These are phyloP conservation scores for Scedosporium minutisporum DNA, from an alignment of 2,329 filamentous ascomycete genomes.

Conservation along the genomic window DNA sequence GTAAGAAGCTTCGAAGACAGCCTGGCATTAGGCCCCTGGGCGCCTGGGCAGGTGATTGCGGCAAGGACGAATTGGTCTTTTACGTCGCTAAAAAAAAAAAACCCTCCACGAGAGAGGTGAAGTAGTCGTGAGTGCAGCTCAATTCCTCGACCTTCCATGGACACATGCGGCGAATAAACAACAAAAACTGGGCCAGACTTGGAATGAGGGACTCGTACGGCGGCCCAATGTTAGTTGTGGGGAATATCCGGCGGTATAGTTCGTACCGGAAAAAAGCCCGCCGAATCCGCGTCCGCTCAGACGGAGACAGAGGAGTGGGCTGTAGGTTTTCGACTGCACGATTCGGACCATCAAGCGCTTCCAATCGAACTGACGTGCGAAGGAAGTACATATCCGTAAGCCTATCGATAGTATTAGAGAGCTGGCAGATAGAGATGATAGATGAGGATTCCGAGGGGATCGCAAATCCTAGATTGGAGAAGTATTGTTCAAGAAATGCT, in stretches of 20 bases:
- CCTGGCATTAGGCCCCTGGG: background rate
- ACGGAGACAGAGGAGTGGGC: background rate
- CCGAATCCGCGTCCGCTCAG: background rate
- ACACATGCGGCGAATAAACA: background rate
- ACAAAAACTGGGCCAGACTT: background rate
- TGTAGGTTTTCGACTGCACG: background rate
- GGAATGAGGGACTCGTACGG: background rate
- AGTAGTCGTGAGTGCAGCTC: background rate
- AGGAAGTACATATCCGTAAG: background rate
- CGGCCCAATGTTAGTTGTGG: background rate
- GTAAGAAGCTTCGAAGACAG: background rate
- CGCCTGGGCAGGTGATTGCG: background rate
- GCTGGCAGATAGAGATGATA: background rate
- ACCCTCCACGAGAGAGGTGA: background rate
- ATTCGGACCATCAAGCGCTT: background rate
- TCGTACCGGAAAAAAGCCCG: constrained; percentile 3
- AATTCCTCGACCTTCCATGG: background rate
- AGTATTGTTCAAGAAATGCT: background rate
- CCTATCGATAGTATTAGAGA: background rate
- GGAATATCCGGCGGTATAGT: background rate
- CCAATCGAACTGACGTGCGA: background rate
- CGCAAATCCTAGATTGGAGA: background rate
- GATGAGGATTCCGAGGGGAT: background rate
- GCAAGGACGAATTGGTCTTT: background rate
- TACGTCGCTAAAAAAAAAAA: background rate